Evolutionary conservation across 257 asterid genomes (phyloP), one percentile per base, ranked within the genome.

Genomic region (Solanum peruvianum): DNA sequence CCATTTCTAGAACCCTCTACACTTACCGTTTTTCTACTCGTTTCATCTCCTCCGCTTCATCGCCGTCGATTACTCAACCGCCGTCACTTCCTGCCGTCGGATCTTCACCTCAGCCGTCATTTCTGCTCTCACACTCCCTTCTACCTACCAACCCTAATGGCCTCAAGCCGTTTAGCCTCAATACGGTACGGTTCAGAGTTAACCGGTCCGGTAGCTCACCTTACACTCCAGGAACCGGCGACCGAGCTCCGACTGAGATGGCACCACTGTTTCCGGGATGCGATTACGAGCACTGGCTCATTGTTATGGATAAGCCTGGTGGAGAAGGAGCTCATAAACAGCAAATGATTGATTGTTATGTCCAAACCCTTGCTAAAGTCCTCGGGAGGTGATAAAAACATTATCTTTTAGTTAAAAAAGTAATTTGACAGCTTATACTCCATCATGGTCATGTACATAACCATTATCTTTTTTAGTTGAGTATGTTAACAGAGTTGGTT

Each of bases 221-320:
- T 6, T 83, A 45, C 39, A 58, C 56, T 31, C 83, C 89, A 16
- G 89, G 87, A 9, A 82, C 66, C 18, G 58, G 87, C 29, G 90
- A 85, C 80, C 88, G 90, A 23, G 85, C 84, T 29, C 87, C 88
- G 2, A 88, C 90, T 2, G 91, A 89, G 72, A 87, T 87, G 86
- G 88, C 85, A 3, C 90, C 89, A 33, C 87, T 87, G 31, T 89
- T 87, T 78, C 85, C 88, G 0, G 91, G 90, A 10, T 80, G 89
- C 12, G 90, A 89, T 89, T 89, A 85, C 23, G 85, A 89, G 82
- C 91, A 89, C 73, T 89, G 91, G 90, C 87, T 84, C 10, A 87
- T 89, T 67, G 88, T 87, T 11, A 85, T 89, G 90, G 87, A 85
- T 64, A 87, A 87, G 70, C 89, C 91, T 7, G 88, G 88, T 3